Evolutionary conservation across 163 green algal species (phyloP).

Genomic region (Chlamydomonas reinhardtii): DNA sequence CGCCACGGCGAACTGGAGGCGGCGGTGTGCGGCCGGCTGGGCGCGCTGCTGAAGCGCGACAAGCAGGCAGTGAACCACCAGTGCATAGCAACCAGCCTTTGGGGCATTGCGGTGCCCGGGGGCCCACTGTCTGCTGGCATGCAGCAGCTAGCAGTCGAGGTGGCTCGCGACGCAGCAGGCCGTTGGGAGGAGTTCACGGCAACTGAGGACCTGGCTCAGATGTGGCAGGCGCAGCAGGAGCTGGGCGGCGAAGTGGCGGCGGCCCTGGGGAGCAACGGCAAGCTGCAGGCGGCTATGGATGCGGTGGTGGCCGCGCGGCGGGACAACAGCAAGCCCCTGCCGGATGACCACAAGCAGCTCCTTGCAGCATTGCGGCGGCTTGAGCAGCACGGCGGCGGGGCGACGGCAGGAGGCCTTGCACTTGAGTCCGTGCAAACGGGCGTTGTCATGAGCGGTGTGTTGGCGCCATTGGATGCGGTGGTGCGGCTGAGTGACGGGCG

Average conservation of each 20-base stretch:
- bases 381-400: no score
- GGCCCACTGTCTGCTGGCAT: not conserved
- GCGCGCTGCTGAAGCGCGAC: not conserved
- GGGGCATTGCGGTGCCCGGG: not conserved
- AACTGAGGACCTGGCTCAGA: not conserved
- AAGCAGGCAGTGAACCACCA: not conserved
- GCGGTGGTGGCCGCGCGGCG: not conserved
- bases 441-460: no score
- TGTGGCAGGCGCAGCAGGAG: constrained; percentile 24
- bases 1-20: not conserved
- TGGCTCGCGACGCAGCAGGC: not conserved
- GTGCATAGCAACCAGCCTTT: not conserved
- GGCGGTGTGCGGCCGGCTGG: not conserved
- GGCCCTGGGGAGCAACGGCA: no score
- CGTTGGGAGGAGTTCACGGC: not conserved
- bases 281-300: not conserved
- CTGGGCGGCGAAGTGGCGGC: not conserved
- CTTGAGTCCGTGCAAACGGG: no score
- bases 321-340: no score
- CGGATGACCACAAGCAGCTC: not conserved
- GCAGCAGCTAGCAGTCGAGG: not conserved
- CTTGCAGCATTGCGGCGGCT: not conserved
- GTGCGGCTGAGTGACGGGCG: no score
- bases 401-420: no score
- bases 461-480: no score